A percentile compares a stretch with the other conserved stretches of the same genome.
Conservation (phyloP, 192 early-diverging fungal species). For the Dispira simplex region DNA sequence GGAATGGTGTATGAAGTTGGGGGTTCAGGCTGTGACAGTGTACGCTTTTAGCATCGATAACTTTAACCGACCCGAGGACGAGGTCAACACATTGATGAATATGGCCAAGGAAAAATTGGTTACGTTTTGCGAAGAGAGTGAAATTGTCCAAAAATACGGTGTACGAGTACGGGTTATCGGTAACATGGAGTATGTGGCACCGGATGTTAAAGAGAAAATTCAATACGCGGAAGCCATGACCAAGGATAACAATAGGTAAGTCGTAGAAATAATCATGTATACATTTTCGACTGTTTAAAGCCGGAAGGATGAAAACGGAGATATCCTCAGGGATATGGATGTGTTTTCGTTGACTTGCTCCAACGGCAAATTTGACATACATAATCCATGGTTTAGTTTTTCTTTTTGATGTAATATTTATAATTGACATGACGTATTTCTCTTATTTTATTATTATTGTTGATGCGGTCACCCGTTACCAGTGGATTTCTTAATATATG, state of each 20-base stretch:
- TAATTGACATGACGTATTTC: no score
- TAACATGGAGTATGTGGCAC: slow-evolving; percentile 45
- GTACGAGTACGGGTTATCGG: slow-evolving; percentile 75
- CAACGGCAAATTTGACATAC: no score
- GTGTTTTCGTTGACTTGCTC: no score
- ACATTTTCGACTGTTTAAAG: no score
- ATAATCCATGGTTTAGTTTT: no score
- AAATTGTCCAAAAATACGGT: slow-evolving; percentile 47
- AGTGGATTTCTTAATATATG: slow-evolving; percentile 62
- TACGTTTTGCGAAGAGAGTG: slow-evolving; percentile 52
- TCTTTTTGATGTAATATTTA: no score
- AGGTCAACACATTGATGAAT: slow-evolving; percentile 77
- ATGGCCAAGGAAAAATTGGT: slow-evolving; percentile 61
- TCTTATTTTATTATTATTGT: no score
- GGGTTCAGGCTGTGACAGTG: slow-evolving; percentile 73
- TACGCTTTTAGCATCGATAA: slow-evolving; percentile 99
- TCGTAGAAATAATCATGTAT: background rate
- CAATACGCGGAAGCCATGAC: slow-evolving; percentile 46
- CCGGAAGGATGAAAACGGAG: no score
- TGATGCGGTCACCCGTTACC: no score
- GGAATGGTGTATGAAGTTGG: slow-evolving; percentile 76
- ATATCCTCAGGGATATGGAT: no score
- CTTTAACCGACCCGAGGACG: slow-evolving; percentile 73
- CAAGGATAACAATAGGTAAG: slow-evolving; percentile 38
- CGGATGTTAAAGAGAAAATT: slow-evolving; percentile 41